These are phyloP conservation scores for Myriosclerotinia duriaeana DNA, from an alignment of 2,329 filamentous ascomycete genomes.

Conservation along the genomic window DNA sequence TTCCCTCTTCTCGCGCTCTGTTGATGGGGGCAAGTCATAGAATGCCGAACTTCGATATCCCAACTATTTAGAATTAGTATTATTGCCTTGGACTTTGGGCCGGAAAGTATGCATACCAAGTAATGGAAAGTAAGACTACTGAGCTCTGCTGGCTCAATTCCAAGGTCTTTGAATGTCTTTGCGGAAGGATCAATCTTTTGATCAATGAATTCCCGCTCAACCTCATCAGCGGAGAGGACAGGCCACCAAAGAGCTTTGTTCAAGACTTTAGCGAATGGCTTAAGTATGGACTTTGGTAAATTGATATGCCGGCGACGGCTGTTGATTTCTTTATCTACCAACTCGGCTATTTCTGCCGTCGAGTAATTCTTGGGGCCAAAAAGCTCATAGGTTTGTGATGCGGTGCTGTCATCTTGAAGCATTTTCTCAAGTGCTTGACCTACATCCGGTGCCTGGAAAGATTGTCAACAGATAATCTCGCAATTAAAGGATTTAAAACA, in stretches of 20 bases:
- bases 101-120: slow-evolving; percentile 57
- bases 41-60: slow-evolving; percentile 83
- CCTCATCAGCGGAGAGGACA: slow-evolving; percentile 75
- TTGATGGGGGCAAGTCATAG: slow-evolving; percentile 92
- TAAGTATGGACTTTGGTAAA: slow-evolving; percentile 75
- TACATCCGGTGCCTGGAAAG: slow-evolving; percentile 75
- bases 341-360: slow-evolving; percentile 77
- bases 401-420: slow-evolving; percentile 86
- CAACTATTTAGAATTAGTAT: slow-evolving; percentile 56
- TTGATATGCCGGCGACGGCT: slow-evolving; percentile 90
- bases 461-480: slow-evolving; percentile 20
- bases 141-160: slow-evolving; percentile 84
- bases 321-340: slow-evolving; percentile 90
- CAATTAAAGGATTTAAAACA: slow-evolving; percentile 2
- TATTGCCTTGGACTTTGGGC: neutral
- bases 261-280: slow-evolving; percentile 69
- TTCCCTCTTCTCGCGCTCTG: slow-evolving; percentile 89
- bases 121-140: slow-evolving; percentile 90
- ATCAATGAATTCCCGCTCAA: slow-evolving; percentile 91
- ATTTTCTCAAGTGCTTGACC: slow-evolving; percentile 86
- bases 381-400: slow-evolving; percentile 87
- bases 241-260: slow-evolving; percentile 91
- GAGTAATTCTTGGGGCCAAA: slow-evolving; percentile 93
- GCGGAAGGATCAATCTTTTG: slow-evolving; percentile 86
- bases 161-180: slow-evolving; percentile 94